Evolutionary conservation across 495 filamentous ascomycete species (phyloP), one percentile per base, ranked within the genome.

Genomic region (Parathielavia appendiculata): DNA sequence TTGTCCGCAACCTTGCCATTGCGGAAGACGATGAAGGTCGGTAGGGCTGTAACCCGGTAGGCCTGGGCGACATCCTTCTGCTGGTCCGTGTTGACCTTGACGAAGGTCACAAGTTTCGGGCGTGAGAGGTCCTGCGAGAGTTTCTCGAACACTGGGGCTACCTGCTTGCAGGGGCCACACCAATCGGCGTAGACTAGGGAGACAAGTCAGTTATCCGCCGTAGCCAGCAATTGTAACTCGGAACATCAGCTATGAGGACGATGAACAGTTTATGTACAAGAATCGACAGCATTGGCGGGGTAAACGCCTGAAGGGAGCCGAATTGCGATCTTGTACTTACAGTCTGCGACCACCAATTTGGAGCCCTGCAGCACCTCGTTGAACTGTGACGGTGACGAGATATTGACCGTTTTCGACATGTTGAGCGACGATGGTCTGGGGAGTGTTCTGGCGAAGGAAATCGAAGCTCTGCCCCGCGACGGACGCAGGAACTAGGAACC

Each of bases 11-110:
- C 79, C 53, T 81, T 74, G 58, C 86, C 84, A 59, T 86, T 79
- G 64, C 89, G 88, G 80, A 97, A 96, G 63, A 95, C 80, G 66
- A 97, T 83, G 75, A 97, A 96, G 44, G 92, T 95, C 16, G 93
- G 93, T 63, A 88, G 79, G 14, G 78, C 82, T n/a, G 83, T 86
- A 61, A 96, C 80, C 49, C 76, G 70, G 67, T 92, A 92, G 57
- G 81, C 79, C 56, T 79, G 71, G 13, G 89, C 84, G 40, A 97
- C 79, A 19, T 88, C 83, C 66, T 85, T 77, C 68, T 92, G 88
- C 22, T 82, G 63, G 53, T 95, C 89, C 48, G 85, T 85, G 75
- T 97, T 83, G 74, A 96, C 80, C 76, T 95, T 95, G 69, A 83
- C 86, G 69, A 97, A 96, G 56, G 84, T 88, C 58, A 95, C 85